Percentiles rank a stretch among this genome's conserved stretches.
Conservation (phyloP, 2,329 filamentous ascomycete species). For the Cadophora malorum region DNA sequence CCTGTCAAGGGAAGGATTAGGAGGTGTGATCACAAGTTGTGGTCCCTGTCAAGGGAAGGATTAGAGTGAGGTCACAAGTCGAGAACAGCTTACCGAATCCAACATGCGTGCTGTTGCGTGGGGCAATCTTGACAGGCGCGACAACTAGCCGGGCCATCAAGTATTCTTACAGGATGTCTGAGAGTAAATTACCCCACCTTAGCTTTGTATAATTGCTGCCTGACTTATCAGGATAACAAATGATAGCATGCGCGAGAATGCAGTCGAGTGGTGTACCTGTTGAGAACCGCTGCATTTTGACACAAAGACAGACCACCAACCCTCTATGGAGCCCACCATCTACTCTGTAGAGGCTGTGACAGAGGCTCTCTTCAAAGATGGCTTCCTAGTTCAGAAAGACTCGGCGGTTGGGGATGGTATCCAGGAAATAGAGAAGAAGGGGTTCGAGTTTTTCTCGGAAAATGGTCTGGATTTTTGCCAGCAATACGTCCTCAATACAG, state of each 20-base stretch:
- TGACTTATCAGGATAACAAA: background rate
- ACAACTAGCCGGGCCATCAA: conserved; percentile 19
- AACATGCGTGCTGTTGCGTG: conserved; percentile 19
- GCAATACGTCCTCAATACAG: background rate
- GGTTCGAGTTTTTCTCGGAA: conserved; percentile 1
- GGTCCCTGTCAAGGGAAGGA: no score
- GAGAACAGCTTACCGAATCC: conserved; percentile 18
- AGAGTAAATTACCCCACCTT: background rate
- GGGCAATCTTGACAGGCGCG: conserved; percentile 18
- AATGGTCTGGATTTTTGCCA: background rate
- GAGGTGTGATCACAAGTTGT: no score
- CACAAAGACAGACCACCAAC: background rate
- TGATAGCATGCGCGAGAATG: background rate
- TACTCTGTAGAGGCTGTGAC: background rate
- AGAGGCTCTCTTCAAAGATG: background rate
- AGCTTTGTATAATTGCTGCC: background rate
- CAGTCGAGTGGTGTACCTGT: background rate
- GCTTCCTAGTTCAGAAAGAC: background rate
- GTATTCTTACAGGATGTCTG: no score
- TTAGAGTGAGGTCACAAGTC: no score
- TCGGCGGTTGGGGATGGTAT: background rate
- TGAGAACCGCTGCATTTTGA: background rate
- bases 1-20: no score
- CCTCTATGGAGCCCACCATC: background rate
- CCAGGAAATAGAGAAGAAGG: background rate